Evolutionary conservation across 345 rosid genomes (phyloP).

Genomic region (Gossypium arboreum): DNA sequence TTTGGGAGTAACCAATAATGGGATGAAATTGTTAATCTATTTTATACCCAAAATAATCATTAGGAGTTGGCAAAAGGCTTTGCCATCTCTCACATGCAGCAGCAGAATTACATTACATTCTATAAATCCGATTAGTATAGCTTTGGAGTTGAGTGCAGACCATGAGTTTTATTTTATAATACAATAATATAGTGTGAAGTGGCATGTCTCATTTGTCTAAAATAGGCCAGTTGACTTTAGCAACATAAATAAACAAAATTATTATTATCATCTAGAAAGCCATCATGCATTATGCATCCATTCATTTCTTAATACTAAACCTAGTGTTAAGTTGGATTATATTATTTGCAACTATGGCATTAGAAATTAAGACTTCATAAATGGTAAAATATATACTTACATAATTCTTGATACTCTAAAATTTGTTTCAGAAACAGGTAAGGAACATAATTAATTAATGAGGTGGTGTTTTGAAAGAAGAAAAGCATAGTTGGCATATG

Average conservation of each 20-base stretch:
- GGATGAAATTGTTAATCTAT: not conserved
- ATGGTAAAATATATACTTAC: no score
- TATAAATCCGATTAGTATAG: not conserved
- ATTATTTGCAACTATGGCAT: no score
- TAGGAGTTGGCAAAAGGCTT: constrained; percentile 9
- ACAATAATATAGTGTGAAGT: not conserved
- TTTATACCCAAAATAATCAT: constrained; percentile 12
- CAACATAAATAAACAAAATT: not conserved
- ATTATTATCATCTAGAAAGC: no score
- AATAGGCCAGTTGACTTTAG: not conserved
- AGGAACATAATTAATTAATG: not conserved
- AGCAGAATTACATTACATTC: not conserved
- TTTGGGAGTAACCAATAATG: constrained; percentile 23
- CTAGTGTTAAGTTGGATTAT: no score
- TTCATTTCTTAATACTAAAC: not conserved
- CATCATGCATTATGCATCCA: not conserved
- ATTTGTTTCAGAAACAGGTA: not conserved
- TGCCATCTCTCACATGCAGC: not conserved
- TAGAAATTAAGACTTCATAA: no score
- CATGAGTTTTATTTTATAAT: not conserved
- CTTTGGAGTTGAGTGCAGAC: constrained; percentile 1
- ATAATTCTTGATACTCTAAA: no score
- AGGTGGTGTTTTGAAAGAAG: no score
- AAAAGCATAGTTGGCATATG: not conserved
- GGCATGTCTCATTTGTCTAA: constrained; percentile 4